These are phyloP conservation scores for Paramyrothecium sp. DNA, from an alignment of 2,329 filamentous ascomycete species.

Conservation along the genomic window DNA sequence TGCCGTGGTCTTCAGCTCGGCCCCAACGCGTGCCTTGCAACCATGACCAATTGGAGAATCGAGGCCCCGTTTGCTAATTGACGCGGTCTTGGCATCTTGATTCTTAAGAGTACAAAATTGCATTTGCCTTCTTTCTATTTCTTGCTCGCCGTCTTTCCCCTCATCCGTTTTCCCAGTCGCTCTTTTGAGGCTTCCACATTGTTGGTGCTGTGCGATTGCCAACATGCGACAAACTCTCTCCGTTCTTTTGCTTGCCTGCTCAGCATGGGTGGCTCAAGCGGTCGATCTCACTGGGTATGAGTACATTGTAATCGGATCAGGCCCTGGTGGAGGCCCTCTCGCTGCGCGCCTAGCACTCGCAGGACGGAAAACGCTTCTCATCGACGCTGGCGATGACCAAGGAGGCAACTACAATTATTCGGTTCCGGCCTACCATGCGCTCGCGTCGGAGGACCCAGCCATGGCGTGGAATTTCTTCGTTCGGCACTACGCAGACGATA, in stretches of 20 bases:
- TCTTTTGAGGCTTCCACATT: no score
- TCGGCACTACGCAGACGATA: conserved; percentile 56
- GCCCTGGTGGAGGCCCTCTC: conserved; percentile 57
- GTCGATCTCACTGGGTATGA: conserved; percentile 35
- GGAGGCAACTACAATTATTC: conserved; percentile 45
- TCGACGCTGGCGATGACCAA: conserved; percentile 62
- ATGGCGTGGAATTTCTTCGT: conserved; percentile 64
- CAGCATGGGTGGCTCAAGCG: conserved; percentile 3
- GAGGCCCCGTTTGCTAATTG: no score
- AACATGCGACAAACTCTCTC: neutral
- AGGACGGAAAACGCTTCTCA: conserved; percentile 57
- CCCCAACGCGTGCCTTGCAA: no score
- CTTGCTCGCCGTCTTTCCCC: no score
- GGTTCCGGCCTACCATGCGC: conserved; percentile 52
- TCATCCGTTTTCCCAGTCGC: no score
- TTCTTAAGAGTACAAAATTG: no score
- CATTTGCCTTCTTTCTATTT: no score
- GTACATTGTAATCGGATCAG: conserved; percentile 63
- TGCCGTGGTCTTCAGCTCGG: no score
- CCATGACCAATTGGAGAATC: no score
- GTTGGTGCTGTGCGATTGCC: neutral
- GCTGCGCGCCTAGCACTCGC: conserved; percentile 58
- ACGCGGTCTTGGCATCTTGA: no score
- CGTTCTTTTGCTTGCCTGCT: neutral
- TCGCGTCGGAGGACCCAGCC: conserved; percentile 52